These are phyloP conservation scores for Centaurea solstitialis DNA, from an alignment of 129 eudicot genomes.

Conservation along the genomic window DNA sequence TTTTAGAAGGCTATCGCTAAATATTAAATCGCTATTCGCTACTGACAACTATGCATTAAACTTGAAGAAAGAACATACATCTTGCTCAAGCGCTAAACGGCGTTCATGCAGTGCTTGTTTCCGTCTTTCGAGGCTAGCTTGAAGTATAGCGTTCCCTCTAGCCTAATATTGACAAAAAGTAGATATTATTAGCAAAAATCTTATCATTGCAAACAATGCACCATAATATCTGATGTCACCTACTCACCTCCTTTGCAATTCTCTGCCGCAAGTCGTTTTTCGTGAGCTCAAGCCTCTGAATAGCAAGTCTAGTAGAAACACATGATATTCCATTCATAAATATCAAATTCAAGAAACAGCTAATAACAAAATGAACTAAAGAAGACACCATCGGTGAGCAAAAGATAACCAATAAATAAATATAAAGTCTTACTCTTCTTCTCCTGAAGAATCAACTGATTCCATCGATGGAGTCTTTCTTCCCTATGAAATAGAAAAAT, in stretches of 20 bases:
- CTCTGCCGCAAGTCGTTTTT: conserved; percentile 89
- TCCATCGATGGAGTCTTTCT: conserved; percentile 85
- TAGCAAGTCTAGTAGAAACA: conserved; percentile 66
- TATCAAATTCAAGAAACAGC: conserved; percentile 12
- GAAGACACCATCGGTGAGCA: conserved; percentile 6
- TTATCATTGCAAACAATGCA: conserved; percentile 13
- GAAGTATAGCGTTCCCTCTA: conserved; percentile 90
- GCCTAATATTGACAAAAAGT: conserved; percentile 51
- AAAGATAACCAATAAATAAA: background rate
- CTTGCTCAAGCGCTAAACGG: conserved; percentile 97
- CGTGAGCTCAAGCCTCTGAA: conserved; percentile 85
- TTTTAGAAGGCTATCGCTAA: too few relatives aligned
- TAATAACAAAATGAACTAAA: background rate
- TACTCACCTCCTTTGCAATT: conserved; percentile 83
- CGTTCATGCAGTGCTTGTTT: conserved; percentile 97
- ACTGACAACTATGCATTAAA: too few relatives aligned
- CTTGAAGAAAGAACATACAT: conserved; percentile 47
- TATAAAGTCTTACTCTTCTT: conserved; percentile 81
- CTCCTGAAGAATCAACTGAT: conserved; percentile 91
- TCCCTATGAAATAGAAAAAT: conserved; percentile 43
- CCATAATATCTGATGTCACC: background rate
- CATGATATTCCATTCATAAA: conserved; percentile 11
- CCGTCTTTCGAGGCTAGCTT: conserved; percentile 95
- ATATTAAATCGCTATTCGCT: too few relatives aligned
- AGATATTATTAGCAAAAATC: conserved; percentile 13